A percentile compares a stretch with the other conserved stretches of the same genome.
phyloP scores from a whole-genome alignment of 768 basidiomycete genomes.

The Mycena rebaudengoi region DNA sequence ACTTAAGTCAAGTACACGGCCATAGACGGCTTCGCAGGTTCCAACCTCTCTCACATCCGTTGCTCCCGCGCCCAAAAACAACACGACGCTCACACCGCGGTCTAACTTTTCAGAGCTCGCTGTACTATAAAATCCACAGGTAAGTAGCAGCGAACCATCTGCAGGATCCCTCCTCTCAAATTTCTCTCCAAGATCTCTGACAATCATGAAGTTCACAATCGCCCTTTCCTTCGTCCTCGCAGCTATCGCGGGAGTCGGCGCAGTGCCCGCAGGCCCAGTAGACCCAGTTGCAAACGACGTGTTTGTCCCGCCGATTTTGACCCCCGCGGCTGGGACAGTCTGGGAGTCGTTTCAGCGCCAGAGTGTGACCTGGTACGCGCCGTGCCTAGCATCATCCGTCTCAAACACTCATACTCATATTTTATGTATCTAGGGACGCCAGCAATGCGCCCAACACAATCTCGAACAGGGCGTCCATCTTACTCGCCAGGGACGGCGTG shows the following conservation, averaged over 20 bases:
- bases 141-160: too few species aligned
- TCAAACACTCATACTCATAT: neutral
- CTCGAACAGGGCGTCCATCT: constrained; percentile 30
- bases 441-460: constrained; percentile 28
- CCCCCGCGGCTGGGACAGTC: constrained; percentile 30
- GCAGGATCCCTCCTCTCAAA: too few species aligned
- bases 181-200: too few species aligned
- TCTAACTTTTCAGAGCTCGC: too few species aligned
- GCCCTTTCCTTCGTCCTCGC: constrained; percentile 2
- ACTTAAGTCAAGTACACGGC: too few species aligned
- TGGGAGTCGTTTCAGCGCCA: constrained; percentile 32
- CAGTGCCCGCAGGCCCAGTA: neutral
- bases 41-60: too few species aligned
- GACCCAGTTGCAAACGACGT: constrained; percentile 30
- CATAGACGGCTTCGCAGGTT: too few species aligned
- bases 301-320: constrained; percentile 32
- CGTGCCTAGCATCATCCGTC: constrained; percentile 15
- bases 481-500: constrained; percentile 19
- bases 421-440: constrained; percentile 29
- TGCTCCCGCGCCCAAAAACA: too few species aligned
- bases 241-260: neutral
- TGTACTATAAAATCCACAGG: too few species aligned
- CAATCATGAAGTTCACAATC: constrained; percentile 18
- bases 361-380: constrained; percentile 44
- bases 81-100: too few species aligned